Base-by-base conservation (phyloP, 495 filamentous ascomycete genomes). In the Hypoxylon fuscum region DNA sequence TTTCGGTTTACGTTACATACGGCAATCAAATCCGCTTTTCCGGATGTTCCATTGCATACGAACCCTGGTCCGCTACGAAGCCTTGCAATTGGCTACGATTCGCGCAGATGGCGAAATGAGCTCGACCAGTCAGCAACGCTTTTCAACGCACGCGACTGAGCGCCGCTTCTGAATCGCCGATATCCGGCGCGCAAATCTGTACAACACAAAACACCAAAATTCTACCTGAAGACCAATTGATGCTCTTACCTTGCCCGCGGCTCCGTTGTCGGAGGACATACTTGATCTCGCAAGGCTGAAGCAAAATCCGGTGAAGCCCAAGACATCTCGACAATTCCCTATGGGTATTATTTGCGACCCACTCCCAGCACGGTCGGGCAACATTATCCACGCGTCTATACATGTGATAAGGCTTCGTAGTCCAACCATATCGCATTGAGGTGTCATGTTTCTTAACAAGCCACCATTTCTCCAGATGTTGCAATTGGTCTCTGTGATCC, bases 31-130 rank as follows among this genome's bases (percentile, higher is more conserved):
- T 57, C 63, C 63, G 63, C 52, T 61, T 44, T 62, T 38, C 63
- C 63, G 63, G 63, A 50, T 41, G 63, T 66, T 66, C 18, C 63
- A 66, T 62, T 66, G 63, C 63, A 66, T 66, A 44, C 23, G 14
- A 49, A 53, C 53, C 63, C 63, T 57, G 63, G 47, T 35, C 43
- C 42, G 48, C 41, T 62, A 22, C 56, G 56, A 17, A 66, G 34
- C 60, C 57, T 57, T 61, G 57, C 38, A 54, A 51, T 51, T 48
- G 62, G 43, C 54, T 64, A 55, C 38, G 43, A 42, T 55, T 47
- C 35, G 44, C 46, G 21, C 37, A 20, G 37, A 37, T 14, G 55
- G 22, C 44, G 8, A 51, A 66, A 60, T 48, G 40, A 49, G 42
- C 35, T 34, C 43, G 55, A 31, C 54, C 55, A 46, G 38, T 65